phyloP scores from a whole-genome alignment of 306 rosid species.

The Acmispon strigosus region DNA sequence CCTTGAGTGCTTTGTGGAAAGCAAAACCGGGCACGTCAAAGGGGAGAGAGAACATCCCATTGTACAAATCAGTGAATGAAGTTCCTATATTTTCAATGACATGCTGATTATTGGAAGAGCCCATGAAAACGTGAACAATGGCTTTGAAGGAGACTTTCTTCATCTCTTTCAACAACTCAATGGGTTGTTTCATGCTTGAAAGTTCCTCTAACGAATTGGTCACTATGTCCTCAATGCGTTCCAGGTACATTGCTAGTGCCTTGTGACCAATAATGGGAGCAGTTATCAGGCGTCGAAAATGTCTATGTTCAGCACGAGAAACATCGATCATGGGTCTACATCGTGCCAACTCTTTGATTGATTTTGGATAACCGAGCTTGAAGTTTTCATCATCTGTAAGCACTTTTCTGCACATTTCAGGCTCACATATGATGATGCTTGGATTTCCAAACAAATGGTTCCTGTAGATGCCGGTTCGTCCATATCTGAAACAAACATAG shows the following conservation, averaged over 20 bases:
- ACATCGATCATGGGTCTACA: neutral
- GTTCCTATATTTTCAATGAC: neutral
- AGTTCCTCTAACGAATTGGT: conserved; percentile 9
- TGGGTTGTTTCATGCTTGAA: conserved; percentile 9
- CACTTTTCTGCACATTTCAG: conserved; percentile 13
- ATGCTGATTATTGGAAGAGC: neutral
- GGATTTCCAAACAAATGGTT: neutral
- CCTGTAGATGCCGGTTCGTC: neutral
- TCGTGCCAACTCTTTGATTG: neutral
- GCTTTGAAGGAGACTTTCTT: conserved; percentile 17
- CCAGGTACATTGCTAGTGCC: neutral
- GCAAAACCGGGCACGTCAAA: conserved; percentile 23
- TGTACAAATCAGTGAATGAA: neutral
- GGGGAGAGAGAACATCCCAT: neutral
- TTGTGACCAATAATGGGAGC: conserved; percentile 19
- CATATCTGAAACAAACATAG: neutral
- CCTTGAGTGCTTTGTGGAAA: conserved; percentile 30
- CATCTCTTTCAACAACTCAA: conserved; percentile 23
- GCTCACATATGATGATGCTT: neutral
- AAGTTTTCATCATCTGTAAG: conserved; percentile 17
- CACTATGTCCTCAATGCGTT: conserved; percentile 13
- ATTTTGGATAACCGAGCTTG: conserved; percentile 24
- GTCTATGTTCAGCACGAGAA: conserved; percentile 14
- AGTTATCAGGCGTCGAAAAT: conserved; percentile 16
- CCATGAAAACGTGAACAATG: conserved; percentile 27